A percentile compares a stretch with the other conserved stretches of the same genome.
phyloP scores from a whole-genome alignment of 352 stramenopile genomes.

The Discostella stelligera region DNA sequence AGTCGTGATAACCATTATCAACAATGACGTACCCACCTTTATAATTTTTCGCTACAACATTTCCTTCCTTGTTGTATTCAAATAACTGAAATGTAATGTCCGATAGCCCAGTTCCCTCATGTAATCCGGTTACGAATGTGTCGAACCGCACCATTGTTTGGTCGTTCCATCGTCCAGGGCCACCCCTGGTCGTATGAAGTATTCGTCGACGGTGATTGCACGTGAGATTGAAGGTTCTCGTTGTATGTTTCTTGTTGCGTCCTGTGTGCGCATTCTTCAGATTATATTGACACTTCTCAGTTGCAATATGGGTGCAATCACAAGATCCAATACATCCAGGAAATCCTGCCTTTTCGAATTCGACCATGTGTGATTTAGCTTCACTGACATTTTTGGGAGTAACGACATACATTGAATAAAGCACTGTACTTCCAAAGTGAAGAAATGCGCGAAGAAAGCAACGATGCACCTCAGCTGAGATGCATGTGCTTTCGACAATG shows the following conservation, averaged over 20 bases:
- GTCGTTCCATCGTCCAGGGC: no score
- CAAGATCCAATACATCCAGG: background rate
- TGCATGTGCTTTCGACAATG: constrained; percentile 24
- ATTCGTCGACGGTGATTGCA: constrained; percentile 4
- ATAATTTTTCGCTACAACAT: constrained; percentile 16
- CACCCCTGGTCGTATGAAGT: constrained; percentile 7
- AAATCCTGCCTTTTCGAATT: background rate
- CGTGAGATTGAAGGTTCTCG: constrained; percentile 3
- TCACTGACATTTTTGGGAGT: background rate
- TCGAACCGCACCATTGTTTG: no score
- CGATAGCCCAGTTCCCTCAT: background rate
- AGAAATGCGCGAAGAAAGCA: constrained; percentile 23
- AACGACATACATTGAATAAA: constrained; percentile 1
- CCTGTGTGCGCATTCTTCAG: background rate
- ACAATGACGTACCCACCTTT: constrained; percentile 18
- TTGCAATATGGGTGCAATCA: no score
- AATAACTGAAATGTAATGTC: background rate
- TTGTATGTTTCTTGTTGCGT: background rate
- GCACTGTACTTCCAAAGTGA: background rate
- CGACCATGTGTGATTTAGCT: background rate
- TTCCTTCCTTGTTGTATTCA: background rate
- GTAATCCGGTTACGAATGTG: background rate
- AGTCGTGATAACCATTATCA: no score
- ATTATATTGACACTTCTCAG: no score
- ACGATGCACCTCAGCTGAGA: constrained; percentile 8